Evolutionary conservation across 805 yeast genomes (phyloP).

Genomic region (Kazachstania kunashirensis): DNA sequence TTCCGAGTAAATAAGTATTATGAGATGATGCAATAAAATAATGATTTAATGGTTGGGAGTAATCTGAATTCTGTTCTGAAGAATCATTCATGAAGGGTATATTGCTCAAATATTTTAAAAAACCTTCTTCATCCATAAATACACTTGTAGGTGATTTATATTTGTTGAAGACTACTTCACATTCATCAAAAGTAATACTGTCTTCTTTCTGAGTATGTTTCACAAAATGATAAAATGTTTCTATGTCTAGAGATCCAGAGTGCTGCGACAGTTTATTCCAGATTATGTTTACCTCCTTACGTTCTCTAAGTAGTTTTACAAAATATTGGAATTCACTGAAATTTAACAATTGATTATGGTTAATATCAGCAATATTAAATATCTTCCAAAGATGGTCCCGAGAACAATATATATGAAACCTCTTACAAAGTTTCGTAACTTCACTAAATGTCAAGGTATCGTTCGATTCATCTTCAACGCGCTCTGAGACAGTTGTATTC

Average conservation of each 20-base stretch:
- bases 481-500: constrained; percentile 37
- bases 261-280: constrained; percentile 33
- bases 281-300: constrained; percentile 51
- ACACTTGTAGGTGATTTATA: constrained; percentile 21
- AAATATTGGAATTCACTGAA: constrained; percentile 70
- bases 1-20: constrained; percentile 81
- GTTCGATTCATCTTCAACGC: constrained; percentile 28
- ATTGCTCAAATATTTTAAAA: constrained; percentile 26
- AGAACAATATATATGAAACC: constrained; percentile 67
- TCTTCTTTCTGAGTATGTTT: constrained; percentile 39
- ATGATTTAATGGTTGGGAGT: constrained; percentile 63
- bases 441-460: constrained; percentile 51
- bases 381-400: constrained; percentile 36
- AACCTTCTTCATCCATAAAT: constrained; percentile 15
- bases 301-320: constrained; percentile 53
- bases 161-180: constrained; percentile 31
- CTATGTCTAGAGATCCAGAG: constrained; percentile 19
- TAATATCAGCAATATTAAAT: constrained; percentile 47
- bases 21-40: constrained; percentile 91
- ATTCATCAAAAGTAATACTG: constrained; percentile 18
- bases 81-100: constrained; percentile 19
- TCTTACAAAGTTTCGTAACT: constrained; percentile 51
- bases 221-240: constrained; percentile 38
- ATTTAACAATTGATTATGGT: constrained; percentile 41
- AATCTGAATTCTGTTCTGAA: constrained; percentile 26